Base-by-base conservation (phyloP, 1,284 basidiomycete genomes). In the Microbotryum scabiosae region DNA sequence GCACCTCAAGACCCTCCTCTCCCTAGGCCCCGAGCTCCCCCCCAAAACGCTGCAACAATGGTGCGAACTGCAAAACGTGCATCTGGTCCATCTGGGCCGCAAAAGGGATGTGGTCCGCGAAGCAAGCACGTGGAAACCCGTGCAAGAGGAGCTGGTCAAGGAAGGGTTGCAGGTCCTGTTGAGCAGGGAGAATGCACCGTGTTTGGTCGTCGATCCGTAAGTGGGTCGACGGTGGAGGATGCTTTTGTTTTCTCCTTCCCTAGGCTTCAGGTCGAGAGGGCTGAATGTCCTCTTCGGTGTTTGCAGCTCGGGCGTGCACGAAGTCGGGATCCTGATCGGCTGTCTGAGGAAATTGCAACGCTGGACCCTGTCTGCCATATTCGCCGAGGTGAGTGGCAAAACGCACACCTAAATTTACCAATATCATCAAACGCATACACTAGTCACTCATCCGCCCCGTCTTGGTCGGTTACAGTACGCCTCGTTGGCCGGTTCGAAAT, bases 341-440 rank as follows among this genome's bases (percentile, higher is more conserved):
- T 81, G 80, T 66, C 72, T 81, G 25, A 70, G 80, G 4, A 76
- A 79, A 52, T 68, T 81, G n/a, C 79, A 81, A 66, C 74, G 76
- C 28, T 81, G 79, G 79, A 77, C 76, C 51, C 69, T 79, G n/a
- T 79, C 78, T 0, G 76, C 78, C 4, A 79, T 79, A 45, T 79
- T 81, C 62, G 80, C 80, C 71, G 80, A 81, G 73, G 57, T 59
- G 7, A 20, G 45, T 21, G 7, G 14, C 30, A 7, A 21, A 1
- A 23, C n/a, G n/a, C n/a, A n/a, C 6, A 20, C 30, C 20, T 28
- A 1, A 18, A 41, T 12, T 4, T 16, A 5, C 14, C 5, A 44
- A 25, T 8, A 23, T 2, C 14, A 12, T 32, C 12, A 10, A 8
- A n/a, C n/a, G n/a, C n/a, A n/a, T n/a, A n/a, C n/a, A n/a, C n/a